A percentile compares a stretch with the other conserved stretches of the same genome.
These are phyloP conservation scores for Rickenella mellea DNA, from an alignment of 768 basidiomycete genomes.

Conservation along the genomic window DNA sequence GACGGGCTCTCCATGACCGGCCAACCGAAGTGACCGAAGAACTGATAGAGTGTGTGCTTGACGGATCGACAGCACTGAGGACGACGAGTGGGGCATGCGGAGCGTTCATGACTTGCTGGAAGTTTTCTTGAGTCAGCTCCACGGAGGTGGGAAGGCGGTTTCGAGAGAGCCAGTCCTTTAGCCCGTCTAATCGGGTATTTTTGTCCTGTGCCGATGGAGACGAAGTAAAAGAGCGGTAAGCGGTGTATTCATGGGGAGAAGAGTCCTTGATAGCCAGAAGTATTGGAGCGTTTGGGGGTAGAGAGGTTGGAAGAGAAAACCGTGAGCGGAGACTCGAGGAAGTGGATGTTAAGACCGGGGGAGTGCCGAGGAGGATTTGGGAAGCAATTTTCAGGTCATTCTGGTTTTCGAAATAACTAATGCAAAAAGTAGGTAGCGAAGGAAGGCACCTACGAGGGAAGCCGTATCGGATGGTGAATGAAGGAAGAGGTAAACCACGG, in stretches of 20 bases:
- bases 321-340: constrained; percentile 21
- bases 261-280: constrained; percentile 63
- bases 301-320: constrained; percentile 15
- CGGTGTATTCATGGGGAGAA: constrained; percentile 32
- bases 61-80: constrained; percentile 43
- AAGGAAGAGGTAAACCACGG: constrained; percentile 54
- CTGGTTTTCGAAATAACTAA: constrained; percentile 19
- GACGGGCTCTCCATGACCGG: constrained; percentile 54
- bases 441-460: constrained; percentile 20
- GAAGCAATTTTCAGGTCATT: constrained; percentile 47
- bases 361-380: constrained; percentile 37
- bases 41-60: constrained; percentile 30
- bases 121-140: constrained; percentile 72
- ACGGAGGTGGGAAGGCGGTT: constrained; percentile 66
- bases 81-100: constrained; percentile 70
- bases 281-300: constrained; percentile 35
- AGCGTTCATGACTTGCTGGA: constrained; percentile 81
- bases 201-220: constrained; percentile 17
- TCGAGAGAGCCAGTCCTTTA: constrained; percentile 48
- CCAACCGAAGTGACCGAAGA: constrained; percentile 43
- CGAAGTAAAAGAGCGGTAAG: constrained; percentile 33
- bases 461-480: constrained; percentile 23
- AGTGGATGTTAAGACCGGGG: constrained; percentile 36
- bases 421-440: neutral
- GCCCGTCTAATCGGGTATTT: constrained; percentile 18